Evolutionary conservation across 176 grass and related monocot species (phyloP).

Genomic region (Triticum timopheevii): DNA sequence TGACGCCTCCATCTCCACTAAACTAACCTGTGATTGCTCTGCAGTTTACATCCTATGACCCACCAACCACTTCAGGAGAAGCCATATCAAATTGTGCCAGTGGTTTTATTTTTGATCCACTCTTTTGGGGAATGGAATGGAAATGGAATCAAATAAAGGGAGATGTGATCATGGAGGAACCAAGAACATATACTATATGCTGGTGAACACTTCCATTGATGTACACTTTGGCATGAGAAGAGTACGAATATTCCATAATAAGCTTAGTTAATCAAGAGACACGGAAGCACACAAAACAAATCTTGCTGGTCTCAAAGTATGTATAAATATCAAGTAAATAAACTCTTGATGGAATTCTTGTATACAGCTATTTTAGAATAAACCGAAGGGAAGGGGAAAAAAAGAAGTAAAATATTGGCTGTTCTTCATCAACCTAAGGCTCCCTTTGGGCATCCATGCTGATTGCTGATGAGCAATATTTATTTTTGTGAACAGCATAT

Average conservation of each 20-base stretch:
- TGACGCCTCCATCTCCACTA: constrained; percentile 48
- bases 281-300: constrained; percentile 26
- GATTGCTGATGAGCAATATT: constrained; percentile 49
- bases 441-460: constrained; percentile 75
- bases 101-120: constrained; percentile 23
- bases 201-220: not conserved
- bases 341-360: constrained; percentile 39
- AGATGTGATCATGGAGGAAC: constrained; percentile 30
- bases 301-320: constrained; percentile 12
- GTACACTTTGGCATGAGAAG: not conserved
- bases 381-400: constrained; percentile 31
- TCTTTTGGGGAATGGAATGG: constrained; percentile 18
- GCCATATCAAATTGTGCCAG: constrained; percentile 27
- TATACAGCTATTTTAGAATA: constrained; percentile 50
- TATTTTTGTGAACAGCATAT: constrained; percentile 47
- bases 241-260: constrained; percentile 13
- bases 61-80: constrained; percentile 49
- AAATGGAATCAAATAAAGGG: constrained; percentile 35
- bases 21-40: constrained; percentile 40
- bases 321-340: constrained; percentile 32
- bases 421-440: constrained; percentile 51
- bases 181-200: constrained; percentile 41
- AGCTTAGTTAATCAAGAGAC: not conserved
- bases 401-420: constrained; percentile 45
- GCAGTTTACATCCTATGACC: constrained; percentile 43